A percentile compares a stretch with the other conserved stretches of the same genome.
phyloP scores from a whole-genome alignment of 2,329 filamentous ascomycete genomes.

The Drechslera avenae region DNA sequence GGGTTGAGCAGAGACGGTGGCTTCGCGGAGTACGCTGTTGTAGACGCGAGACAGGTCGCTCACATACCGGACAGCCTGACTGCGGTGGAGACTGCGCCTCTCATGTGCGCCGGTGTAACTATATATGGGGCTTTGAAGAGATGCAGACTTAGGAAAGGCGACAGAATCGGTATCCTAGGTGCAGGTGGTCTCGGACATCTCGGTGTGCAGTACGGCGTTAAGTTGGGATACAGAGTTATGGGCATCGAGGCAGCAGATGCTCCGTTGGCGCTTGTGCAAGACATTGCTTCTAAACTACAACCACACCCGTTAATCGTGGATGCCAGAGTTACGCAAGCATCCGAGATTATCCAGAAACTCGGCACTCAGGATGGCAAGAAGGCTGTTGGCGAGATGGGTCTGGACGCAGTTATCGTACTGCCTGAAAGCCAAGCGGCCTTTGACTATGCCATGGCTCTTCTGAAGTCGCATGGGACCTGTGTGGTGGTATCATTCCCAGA shows the following conservation, averaged over 20 bases:
- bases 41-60: conserved; percentile 49
- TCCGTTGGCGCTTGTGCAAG: conserved; percentile 43
- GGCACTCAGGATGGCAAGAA: too few relatives aligned
- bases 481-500: conserved; percentile 56
- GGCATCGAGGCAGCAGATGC: conserved; percentile 50
- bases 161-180: conserved; percentile 50
- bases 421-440: conserved; percentile 56
- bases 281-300: conserved; percentile 24
- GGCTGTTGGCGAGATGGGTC: conserved; percentile 49
- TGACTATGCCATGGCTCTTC: conserved; percentile 53
- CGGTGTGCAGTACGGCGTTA: conserved; percentile 37
- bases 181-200: conserved; percentile 45
- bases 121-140: conserved; percentile 51
- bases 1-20: conserved; percentile 46
- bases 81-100: conserved; percentile 47
- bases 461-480: conserved; percentile 54
- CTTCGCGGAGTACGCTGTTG: conserved; percentile 52
- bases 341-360: too few relatives aligned
- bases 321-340: conserved; percentile 43
- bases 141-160: conserved; percentile 37
- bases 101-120: conserved; percentile 54
- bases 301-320: conserved; percentile 49
- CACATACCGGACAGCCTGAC: conserved; percentile 42
- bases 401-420: conserved; percentile 55
- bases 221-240: conserved; percentile 44